Evolutionary conservation across 2,329 filamentous ascomycete species (phyloP).

Genomic region (Exophiala xenobiotica): DNA sequence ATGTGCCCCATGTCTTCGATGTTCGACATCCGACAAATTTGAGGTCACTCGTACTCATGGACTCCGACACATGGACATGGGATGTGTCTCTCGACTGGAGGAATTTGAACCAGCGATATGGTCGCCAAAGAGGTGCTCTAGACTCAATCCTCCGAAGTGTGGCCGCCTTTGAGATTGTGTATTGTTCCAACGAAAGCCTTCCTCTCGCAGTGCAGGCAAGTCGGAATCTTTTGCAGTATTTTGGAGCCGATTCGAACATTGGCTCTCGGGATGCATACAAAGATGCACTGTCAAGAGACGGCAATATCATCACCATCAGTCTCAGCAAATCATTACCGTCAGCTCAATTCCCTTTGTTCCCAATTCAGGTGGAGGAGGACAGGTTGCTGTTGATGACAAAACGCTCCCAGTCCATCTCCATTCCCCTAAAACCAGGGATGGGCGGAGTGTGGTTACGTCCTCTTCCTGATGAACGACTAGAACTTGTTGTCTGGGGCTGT

Average conservation of each 20-base stretch:
- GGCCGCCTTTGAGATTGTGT: constrained; percentile 30
- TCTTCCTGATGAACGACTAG: constrained; percentile 47
- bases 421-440: constrained; percentile 39
- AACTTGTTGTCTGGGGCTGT: constrained; percentile 57
- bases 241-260: constrained; percentile 53
- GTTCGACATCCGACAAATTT: constrained; percentile 13
- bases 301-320: constrained; percentile 48
- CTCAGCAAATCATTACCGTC: constrained; percentile 29
- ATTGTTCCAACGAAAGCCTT: constrained; percentile 29
- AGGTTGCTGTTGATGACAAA: constrained; percentile 11
- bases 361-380: constrained; percentile 32
- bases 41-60: constrained; percentile 33
- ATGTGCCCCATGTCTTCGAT: constrained; percentile 21
- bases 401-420: constrained; percentile 31
- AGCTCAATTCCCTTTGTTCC: constrained; percentile 28
- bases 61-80: constrained; percentile 27
- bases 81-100: constrained; percentile 32
- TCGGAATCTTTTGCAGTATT: constrained; percentile 59
- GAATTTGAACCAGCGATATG: constrained; percentile 38
- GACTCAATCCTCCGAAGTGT: constrained; percentile 53
- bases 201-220: constrained; percentile 54
- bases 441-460: constrained; percentile 55
- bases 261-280: constrained; percentile 14
- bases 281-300: constrained; percentile 26
- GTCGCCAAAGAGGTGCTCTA: constrained; percentile 53